Base-by-base conservation (phyloP, 768 basidiomycete species). In the Rhizopogon vesiculosus region DNA sequence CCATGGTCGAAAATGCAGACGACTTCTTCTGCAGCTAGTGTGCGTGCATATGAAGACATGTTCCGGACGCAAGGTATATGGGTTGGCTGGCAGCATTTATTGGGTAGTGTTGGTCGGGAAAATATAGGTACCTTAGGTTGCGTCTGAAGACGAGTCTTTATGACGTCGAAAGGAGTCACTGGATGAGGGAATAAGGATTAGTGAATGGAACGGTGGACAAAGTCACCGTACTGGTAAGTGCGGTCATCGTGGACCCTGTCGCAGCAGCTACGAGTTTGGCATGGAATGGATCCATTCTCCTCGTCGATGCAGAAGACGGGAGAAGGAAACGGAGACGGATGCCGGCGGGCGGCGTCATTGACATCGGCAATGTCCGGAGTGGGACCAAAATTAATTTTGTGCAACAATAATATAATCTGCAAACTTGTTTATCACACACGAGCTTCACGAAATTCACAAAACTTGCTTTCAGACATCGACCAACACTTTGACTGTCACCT, bases 131-230 rank as follows among this genome's bases (percentile, higher is more conserved):
- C 76, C 58, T 69, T 74, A n/a, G 86, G 87, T 68, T 91, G 93
- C 0, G 97, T 98, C 70, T 99, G 97, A 16, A 99, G 76, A 29
- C 97, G 85, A 12, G 96, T 98, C 71, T 98, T 98, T 62, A 98
- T 81, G 53, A 99, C 93, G 72, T 99, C 97, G 69, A 99, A 99
- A 3, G 97, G 97, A 3, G 96, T 98, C 97, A 99, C 96, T 98
- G 67, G 9, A 55, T 55, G 33, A 33, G 52, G 42, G n/a, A n/a
- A 53, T 64, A 57, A 55, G 61, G 5, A 56, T 29, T 9, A 46
- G 7, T 38, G 12, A 12, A 22, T 41, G 5, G 5, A 19, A 35
- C 50, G 16, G 28, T 18, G 51, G 28, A 45, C 19, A 33, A 38
- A 9, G 5, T 38, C 35, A 4, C 73, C 84, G 40, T 66, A 90